phyloP scores from a whole-genome alignment of 2,329 filamentous ascomycete genomes.

The Colletotrichum sp. region DNA sequence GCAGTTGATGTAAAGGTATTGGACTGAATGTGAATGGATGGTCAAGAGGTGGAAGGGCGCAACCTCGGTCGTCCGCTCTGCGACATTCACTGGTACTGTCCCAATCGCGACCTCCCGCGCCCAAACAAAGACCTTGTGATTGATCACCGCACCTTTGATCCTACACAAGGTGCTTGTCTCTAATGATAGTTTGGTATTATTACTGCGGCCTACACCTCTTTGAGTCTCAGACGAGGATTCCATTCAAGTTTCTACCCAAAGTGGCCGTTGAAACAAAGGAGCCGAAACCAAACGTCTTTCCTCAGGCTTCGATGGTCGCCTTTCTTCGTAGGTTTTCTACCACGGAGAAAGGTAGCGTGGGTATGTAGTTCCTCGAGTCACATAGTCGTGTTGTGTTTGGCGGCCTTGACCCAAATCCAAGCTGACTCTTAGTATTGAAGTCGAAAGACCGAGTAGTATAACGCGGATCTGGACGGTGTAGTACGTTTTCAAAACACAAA shows the following conservation, averaged over 20 bases:
- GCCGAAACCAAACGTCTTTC: neutral
- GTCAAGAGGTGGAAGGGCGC: neutral
- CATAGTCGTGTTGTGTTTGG: neutral
- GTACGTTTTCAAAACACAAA: neutral
- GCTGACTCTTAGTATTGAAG: neutral
- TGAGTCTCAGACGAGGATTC: neutral
- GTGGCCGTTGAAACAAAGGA: neutral
- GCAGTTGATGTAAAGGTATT: neutral
- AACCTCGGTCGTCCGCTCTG: neutral
- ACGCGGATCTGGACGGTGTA: neutral
- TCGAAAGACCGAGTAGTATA: neutral
- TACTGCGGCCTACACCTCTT: neutral
- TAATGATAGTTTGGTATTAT: neutral
- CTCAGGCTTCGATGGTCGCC: neutral
- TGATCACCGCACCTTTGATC: neutral
- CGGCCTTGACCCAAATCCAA: neutral
- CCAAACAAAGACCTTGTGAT: neutral
- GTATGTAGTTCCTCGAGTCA: neutral
- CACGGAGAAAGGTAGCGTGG: neutral
- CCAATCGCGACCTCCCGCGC: neutral
- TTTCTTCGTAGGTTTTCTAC: neutral
- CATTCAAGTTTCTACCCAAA: neutral
- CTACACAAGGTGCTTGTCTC: neutral
- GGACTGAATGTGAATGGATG: neutral
- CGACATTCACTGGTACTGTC: neutral